These are phyloP conservation scores for Trifolium dubium DNA, from an alignment of 306 rosid genomes.

Conservation along the genomic window DNA sequence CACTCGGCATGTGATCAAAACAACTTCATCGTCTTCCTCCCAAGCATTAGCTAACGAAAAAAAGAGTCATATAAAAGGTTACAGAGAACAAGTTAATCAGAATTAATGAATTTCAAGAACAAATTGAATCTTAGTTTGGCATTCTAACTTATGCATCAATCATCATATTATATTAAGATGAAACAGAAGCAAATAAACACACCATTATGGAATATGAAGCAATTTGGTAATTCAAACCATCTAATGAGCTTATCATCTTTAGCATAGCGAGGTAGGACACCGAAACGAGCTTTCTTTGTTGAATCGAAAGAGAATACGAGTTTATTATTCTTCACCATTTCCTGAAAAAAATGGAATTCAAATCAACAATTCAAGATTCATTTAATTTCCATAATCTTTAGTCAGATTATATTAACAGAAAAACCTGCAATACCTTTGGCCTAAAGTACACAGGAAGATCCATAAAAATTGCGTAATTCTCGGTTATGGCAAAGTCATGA, in stretches of 20 bases:
- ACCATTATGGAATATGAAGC: conserved; percentile 98
- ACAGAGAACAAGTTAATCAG: conserved; percentile 24
- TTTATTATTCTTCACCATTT: conserved; percentile 90
- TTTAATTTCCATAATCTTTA: background rate
- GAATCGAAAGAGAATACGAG: conserved; percentile 78
- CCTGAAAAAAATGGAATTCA: conserved; percentile 63
- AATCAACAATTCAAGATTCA: conserved; percentile 32
- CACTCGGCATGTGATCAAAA: conserved; percentile 85
- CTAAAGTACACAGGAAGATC: conserved; percentile 87
- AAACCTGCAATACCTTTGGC: conserved; percentile 71
- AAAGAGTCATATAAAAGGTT: conserved; percentile 31
- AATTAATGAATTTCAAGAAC: conserved; percentile 12
- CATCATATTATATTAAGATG: conserved; percentile 14
- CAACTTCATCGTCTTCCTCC: conserved; percentile 98
- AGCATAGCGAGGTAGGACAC: conserved; percentile 92
- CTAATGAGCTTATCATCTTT: conserved; percentile 76
- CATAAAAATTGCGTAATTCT: conserved; percentile 85
- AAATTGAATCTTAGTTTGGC: conserved; percentile 18
- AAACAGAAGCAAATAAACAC: conserved; percentile 26
- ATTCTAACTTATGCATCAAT: conserved; percentile 8
- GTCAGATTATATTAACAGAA: conserved; percentile 17
- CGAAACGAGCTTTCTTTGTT: conserved; percentile 89
- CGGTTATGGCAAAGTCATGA: conserved; percentile 97
- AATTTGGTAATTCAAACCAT: conserved; percentile 98
- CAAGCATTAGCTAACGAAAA: conserved; percentile 80